Base-by-base conservation (phyloP, 441 rosid species). In the Euphorbia neoarborescens region DNA sequence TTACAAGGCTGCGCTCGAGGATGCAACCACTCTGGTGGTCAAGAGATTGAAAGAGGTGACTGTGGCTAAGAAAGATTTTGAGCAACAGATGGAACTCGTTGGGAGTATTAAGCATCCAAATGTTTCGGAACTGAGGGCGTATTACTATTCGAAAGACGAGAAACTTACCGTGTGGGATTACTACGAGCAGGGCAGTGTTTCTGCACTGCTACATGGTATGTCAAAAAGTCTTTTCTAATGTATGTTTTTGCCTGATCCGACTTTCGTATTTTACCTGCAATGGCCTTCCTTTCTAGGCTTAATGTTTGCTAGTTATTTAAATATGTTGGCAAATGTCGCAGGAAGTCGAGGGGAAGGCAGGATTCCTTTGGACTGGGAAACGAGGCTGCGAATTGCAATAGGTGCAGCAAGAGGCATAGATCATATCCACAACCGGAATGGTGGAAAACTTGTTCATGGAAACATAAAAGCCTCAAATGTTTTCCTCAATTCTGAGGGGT, bases 131-230 rank as follows among this genome's bases (percentile, higher is more conserved):
- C 65, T 94, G 4, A 84, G 97, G 50, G 99, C 97, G 15, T 94
- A 90, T 81, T 91, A 85, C 73, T 86, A 86, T 72, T 88, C 98
- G 13, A 91, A 91, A 74, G 98, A 94, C 74, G 94, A 94, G 86
- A 94, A 88, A 82, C 91, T 94, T 48, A 78, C 87, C 71, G 91
- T 94, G 4, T 84, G 84, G 40, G 97, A 91, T 78, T 90, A 80
- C 75, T 81, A 79, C 57, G 72, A 83, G 11, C 75, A 48, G 5
- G 86, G 94, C 66, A 88, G 96, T 42, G 82, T 89, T 30, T 87
- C 91, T 48, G 73, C 83, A 62, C 74, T 83, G 79, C 73, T 94
- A 44, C 96, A 91, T 70, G 92, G 98, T 91, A 83, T 37, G 83
- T 65, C 37, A 15, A 77, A 68, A 40, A 46, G 12, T 68, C 59